Percentiles rank a stretch among this genome's conserved stretches.
Evolutionary conservation across 2,329 filamentous ascomycete species (phyloP).

Genomic region (Penicillium rolfsii): DNA sequence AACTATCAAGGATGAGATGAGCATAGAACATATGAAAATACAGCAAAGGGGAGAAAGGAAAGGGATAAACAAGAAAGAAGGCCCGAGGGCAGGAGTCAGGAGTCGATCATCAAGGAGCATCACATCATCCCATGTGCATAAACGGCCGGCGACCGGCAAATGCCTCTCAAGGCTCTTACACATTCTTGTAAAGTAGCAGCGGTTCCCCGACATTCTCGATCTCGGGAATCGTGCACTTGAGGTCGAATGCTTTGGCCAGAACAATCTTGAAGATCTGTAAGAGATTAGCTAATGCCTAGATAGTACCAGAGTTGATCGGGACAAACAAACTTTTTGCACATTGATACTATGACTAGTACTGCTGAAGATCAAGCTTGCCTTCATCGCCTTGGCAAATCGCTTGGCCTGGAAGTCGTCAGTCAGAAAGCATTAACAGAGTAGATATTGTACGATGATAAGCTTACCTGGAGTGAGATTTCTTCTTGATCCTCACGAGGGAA

Average conservation of each 20-base stretch:
- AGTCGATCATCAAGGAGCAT: conserved; percentile 38
- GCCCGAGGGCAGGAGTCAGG: conserved; percentile 23
- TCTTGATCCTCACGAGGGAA: conserved; percentile 97
- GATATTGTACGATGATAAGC: conserved; percentile 10
- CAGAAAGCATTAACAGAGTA: neutral
- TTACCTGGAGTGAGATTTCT: conserved; percentile 93
- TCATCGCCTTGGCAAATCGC: conserved; percentile 97
- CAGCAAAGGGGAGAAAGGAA: conserved; percentile 22
- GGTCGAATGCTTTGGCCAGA: conserved; percentile 94
- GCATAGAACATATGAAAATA: conserved; percentile 28
- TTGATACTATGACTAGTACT: conserved; percentile 99
- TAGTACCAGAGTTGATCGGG: conserved; percentile 9
- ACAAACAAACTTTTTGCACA: conserved; percentile 80
- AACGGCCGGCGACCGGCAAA: conserved; percentile 26
- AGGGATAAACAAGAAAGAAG: conserved; percentile 23
- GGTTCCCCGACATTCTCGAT: conserved; percentile 98
- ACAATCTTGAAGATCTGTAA: conserved; percentile 98
- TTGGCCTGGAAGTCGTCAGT: conserved; percentile 66
- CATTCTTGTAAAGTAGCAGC: conserved; percentile 80
- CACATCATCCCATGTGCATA: conserved; percentile 43
- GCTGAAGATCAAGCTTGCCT: conserved; percentile 95
- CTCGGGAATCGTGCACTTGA: conserved; percentile 98
- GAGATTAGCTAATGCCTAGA: conserved; percentile 12
- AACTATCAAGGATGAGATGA: neutral
- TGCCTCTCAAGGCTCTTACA: conserved; percentile 26